Conservation (phyloP, 495 filamentous ascomycete species). For the Aspergillus ostianus region DNA sequence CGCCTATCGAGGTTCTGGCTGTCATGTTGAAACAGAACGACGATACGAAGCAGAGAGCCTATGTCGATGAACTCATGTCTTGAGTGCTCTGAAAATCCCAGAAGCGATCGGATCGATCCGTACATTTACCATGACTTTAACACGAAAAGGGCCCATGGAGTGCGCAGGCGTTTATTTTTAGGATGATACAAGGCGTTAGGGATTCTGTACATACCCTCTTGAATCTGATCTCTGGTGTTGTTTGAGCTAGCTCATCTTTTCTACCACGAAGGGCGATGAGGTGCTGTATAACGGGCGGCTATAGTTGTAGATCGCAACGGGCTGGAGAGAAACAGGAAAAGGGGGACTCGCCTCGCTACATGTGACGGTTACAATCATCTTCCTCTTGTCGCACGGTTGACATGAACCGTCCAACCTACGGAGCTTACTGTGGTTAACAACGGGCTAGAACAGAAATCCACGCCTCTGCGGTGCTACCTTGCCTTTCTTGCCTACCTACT, state of each 20-base stretch:
- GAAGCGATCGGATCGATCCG: neutral
- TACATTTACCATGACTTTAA: neutral
- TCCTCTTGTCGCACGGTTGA: neutral
- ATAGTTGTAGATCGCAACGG: neutral
- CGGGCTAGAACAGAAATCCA: too few species aligned
- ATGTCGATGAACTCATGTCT: constrained; percentile 77
- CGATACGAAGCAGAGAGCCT: constrained; percentile 57
- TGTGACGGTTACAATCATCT: neutral
- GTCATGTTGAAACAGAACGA: constrained; percentile 70
- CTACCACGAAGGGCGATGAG: too few species aligned
- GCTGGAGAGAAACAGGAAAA: neutral
- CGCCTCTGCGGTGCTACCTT: too few species aligned
- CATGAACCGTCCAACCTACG: neutral
- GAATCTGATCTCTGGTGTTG: neutral
- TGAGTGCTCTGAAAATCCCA: constrained; percentile 13
- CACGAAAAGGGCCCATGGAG: neutral
- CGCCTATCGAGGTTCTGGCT: constrained; percentile 88
- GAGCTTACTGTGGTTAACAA: neutral
- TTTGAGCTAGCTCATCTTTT: neutral
- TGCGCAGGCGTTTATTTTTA: constrained; percentile 7
- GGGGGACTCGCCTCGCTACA: neutral
- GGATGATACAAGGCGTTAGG: neutral
- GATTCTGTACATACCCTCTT: constrained; percentile 4
- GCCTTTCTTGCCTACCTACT: too few species aligned
- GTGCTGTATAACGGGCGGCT: neutral